Base-by-base conservation (phyloP, 176 grass and related monocot species). In the Oropetium thomaeum region DNA sequence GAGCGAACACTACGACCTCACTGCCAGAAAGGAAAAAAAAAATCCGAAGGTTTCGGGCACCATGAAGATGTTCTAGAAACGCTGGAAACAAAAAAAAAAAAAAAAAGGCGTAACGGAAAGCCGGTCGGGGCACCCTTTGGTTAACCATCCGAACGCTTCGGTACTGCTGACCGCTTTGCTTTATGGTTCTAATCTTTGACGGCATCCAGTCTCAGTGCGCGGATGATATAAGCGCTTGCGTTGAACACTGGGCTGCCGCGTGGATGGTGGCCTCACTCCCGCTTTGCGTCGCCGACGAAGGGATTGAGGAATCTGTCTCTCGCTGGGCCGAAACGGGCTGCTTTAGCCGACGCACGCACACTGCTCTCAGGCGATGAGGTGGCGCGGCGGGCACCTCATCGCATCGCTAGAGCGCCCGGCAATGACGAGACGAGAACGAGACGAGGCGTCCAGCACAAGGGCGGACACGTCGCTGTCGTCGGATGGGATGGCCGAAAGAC, bases 31-130 rank as follows among this genome's bases (percentile, higher is more conserved):
- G n/a, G n/a, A n/a, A n/a, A n/a, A n/a, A n/a, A n/a, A n/a, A n/a
- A n/a, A n/a, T n/a, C n/a, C n/a, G n/a, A n/a, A n/a, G n/a, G n/a
- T n/a, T n/a, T n/a, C n/a, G n/a, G n/a, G n/a, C n/a, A n/a, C n/a
- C 3, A 17, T 32, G 22, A 69, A 33, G 48, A 73, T 58, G 51
- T 87, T 87, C 73, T 73, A 78, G 74, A 73, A 69, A 28, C 67
- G 30, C 65, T 20, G 23, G n/a, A n/a, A n/a, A n/a, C n/a, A n/a
- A n/a, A n/a, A n/a, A n/a, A n/a, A n/a, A n/a, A n/a, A n/a, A 16
- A 34, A 41, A 14, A 45, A 82, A 51, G 73, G 58, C 48, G 6
- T 51, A 81, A 48, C 72, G 57, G 41, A 81, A 63, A 77, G 72
- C 65, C 19, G 47, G 5, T 30, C n/a, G n/a, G n/a, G 44, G 44